A percentile compares a stretch with the other conserved stretches of the same genome.
phyloP scores from a whole-genome alignment of 164 flowering plant species.

The Nelumbo lutea region DNA sequence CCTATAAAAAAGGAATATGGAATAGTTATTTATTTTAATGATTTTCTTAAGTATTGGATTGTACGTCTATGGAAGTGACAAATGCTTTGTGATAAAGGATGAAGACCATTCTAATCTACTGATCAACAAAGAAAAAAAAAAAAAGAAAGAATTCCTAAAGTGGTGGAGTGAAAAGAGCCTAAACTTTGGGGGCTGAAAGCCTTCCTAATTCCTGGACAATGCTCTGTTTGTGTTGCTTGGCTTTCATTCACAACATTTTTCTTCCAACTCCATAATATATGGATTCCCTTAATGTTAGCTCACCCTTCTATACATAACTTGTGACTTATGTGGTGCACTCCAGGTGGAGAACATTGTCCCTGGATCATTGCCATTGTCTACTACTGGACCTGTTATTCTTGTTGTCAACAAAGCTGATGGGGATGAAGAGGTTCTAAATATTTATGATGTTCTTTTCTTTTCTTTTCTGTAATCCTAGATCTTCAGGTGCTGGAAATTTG shows the following conservation, averaged over 20 bases:
- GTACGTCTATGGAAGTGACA: too few species aligned
- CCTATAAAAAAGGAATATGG: too few species aligned
- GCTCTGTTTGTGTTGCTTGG: neutral
- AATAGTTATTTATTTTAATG: too few species aligned
- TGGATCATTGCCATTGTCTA: constrained; percentile 61
- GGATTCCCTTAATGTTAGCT: neutral
- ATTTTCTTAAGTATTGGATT: too few species aligned
- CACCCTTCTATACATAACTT: neutral
- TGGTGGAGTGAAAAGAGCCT: too few species aligned
- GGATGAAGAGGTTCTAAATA: constrained; percentile 78
- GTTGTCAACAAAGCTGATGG: constrained; percentile 93
- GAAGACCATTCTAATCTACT: too few species aligned
- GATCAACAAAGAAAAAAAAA: too few species aligned
- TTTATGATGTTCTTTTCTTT: neutral
- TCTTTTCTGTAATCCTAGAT: neutral
- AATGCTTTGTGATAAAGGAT: too few species aligned
- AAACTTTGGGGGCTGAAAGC: too few species aligned
- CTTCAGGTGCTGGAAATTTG: neutral
- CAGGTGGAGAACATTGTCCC: constrained; percentile 86
- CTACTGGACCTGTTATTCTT: constrained; percentile 70
- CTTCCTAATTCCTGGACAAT: too few species aligned
- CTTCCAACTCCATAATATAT: neutral
- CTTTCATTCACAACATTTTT: neutral
- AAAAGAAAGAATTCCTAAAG: too few species aligned
- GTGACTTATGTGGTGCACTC: neutral